Base-by-base conservation (phyloP, 2,329 filamentous ascomycete genomes). In the Aspergillus luchuensis region DNA sequence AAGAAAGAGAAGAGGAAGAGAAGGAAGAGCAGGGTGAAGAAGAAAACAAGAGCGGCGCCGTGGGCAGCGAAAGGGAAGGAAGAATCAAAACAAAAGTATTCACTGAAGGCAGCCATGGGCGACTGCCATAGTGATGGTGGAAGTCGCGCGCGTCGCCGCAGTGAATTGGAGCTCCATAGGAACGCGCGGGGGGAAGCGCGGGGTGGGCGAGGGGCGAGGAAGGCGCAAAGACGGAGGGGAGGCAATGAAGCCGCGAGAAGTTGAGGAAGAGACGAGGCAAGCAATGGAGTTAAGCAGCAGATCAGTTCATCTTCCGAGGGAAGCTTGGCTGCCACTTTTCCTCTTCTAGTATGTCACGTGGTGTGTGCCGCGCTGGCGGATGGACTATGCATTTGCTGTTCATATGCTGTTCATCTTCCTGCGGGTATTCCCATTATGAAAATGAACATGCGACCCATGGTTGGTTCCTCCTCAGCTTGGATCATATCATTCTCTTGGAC, bases 81-180 rank as follows among this genome's bases (percentile, higher is more conserved):
- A 33, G 49, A 45, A 63, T 50, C 59, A 63, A 62, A 62, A 66
- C 56, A 63, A 60, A 52, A 15, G 51, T 41, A 61, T 45, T 63
- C 57, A 61, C 30, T 52, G 59, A 30, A 8, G 25, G 49, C 28
- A 30, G 28, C 56, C 64, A 67, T 63, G 61, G 53, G 58, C 49
- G 38, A 33, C 53, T 59, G 52, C 56, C 62, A 64, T 66, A 54
- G 53, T 56, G 11, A 45, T 55, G 45, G 33, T 7, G 19, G n/a
- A 56, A 41, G 41, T 63, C 58, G 58, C 62, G 45, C 54, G 38
- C 49, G 41, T 64, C 63, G 60, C 56, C 19, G 45, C 10, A 57
- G 30, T 51, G 39, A 52, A 52, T 47, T 41, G 41, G 28, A 19
- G 45, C 52, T 65, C 59, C 63, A 62, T 64, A 61, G 55, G 55